Evolutionary conservation across 495 filamentous ascomycete species (phyloP), one percentile per base, ranked within the genome.

Genomic region (Aspergillus ostianus): DNA sequence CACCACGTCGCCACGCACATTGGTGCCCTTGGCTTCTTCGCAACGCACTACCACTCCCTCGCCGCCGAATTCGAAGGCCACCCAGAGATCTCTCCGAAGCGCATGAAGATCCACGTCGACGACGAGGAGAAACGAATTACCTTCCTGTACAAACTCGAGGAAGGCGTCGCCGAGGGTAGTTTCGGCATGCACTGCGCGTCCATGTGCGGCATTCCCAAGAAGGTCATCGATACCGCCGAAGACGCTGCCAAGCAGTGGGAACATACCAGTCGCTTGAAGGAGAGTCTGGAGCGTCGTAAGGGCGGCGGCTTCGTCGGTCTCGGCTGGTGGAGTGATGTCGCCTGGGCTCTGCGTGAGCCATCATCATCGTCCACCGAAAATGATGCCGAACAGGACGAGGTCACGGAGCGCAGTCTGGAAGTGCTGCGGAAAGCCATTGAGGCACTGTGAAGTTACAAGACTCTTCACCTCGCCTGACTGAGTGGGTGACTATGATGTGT

Each of bases 111-210:
- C 57, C 82, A 90, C 50, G 95, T 98, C 18, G 93, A 99, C 65
- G 90, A 96, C n/a, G 82, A 79, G 46, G 82, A 89, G 50, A 80
- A 90, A 27, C 84, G 87, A 15, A 85, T 99, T 29, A 97, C 94
- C 0, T 99, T 98, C 75, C 73, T 99, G 57, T 99, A 99, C 72
- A 94, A 93, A 67, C 82, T 99, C 0, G 95, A 98, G 74, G 83
- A 89, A 20, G 95, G 95, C 8, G 93, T 99, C 45, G 95, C 95
- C 3, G 95, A 98, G 75, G 95, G 95, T 2, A 94, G 90, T 65
- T 98, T 97, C 74, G 95, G 95, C 64, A 99, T 99, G 95, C 95
- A 98, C 72, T 99, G 95, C 70, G 95, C 95, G 2, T 85, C 90
- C 41, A 99, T 98, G 94, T 99, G 95, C 61, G 95, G 95, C 1